Evolutionary conservation across 2,329 filamentous ascomycete genomes (phyloP).

Genomic region (Diaporthe caulivora): DNA sequence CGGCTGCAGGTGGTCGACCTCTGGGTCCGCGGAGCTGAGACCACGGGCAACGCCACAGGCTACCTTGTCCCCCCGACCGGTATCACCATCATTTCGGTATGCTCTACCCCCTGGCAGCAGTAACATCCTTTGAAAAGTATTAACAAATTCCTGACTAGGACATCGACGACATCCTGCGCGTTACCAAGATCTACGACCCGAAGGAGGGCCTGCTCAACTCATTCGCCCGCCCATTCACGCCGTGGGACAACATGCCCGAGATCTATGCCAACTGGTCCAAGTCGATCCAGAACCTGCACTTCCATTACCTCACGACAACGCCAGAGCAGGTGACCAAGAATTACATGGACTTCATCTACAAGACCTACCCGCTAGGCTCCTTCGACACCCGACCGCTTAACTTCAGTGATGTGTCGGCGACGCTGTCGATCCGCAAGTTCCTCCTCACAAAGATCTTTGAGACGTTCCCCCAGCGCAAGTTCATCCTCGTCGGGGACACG

Average conservation of each 20-base stretch:
- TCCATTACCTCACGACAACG: conserved; percentile 86
- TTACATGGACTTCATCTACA: conserved; percentile 86
- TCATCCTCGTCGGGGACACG: conserved; percentile 82
- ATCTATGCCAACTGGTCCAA: conserved; percentile 82
- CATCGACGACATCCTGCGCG: conserved; percentile 39
- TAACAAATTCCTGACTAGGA: not conserved
- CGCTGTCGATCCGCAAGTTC: conserved; percentile 76
- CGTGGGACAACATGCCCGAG: conserved; percentile 84
- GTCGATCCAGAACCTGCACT: conserved; percentile 77
- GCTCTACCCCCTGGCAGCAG: conserved; percentile 74
- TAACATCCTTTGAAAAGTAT: not conserved
- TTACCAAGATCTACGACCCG: conserved; percentile 84
- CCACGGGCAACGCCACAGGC: conserved; percentile 79
- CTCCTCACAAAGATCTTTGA: conserved; percentile 79
- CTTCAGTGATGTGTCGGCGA: conserved; percentile 81
- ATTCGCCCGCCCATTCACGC: conserved; percentile 77
- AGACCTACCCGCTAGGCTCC: conserved; percentile 80
- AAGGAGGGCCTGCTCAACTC: conserved; percentile 81
- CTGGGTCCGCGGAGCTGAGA: conserved; percentile 70
- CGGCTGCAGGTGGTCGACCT: conserved; percentile 77
- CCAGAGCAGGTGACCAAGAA: conserved; percentile 82
- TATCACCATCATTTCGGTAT: conserved; percentile 80
- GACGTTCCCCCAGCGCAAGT: conserved; percentile 81
- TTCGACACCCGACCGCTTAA: conserved; percentile 85
- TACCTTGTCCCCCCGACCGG: conserved; percentile 80